These are phyloP conservation scores for Suillus spraguei DNA, from an alignment of 768 basidiomycete species.

Conservation along the genomic window DNA sequence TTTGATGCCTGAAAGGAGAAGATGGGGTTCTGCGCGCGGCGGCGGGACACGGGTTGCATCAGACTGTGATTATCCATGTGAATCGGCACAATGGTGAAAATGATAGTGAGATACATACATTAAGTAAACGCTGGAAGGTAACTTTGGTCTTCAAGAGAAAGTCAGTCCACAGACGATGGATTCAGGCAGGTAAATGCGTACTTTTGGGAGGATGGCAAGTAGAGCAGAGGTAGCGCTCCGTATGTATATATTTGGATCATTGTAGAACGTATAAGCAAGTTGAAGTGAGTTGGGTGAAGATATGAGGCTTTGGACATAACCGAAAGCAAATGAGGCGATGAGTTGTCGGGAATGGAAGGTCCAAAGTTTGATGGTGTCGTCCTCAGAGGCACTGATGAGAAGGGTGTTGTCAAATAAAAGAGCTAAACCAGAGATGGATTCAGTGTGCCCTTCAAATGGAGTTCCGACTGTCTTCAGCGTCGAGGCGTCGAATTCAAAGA, in stretches of 20 bases:
- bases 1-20: neutral
- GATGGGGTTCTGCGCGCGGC: neutral
- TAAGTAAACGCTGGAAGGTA: neutral
- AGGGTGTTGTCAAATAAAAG: neutral
- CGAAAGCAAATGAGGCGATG: neutral
- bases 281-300: neutral
- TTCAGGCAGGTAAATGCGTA: neutral
- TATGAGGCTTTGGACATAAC: neutral
- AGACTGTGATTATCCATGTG: neutral
- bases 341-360: neutral
- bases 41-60: neutral
- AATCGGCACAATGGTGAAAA: neutral
- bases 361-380: neutral
- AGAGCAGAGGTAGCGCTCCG: neutral
- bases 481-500: neutral
- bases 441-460: neutral
- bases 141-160: neutral
- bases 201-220: neutral
- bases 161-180: neutral
- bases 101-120: neutral
- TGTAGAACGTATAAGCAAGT: neutral
- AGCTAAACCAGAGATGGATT: neutral
- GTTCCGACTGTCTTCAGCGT: neutral
- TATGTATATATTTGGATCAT: neutral
- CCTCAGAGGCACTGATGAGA: neutral